Conservation (phyloP, 345 rosid species). For the Hibiscus trionum region DNA sequence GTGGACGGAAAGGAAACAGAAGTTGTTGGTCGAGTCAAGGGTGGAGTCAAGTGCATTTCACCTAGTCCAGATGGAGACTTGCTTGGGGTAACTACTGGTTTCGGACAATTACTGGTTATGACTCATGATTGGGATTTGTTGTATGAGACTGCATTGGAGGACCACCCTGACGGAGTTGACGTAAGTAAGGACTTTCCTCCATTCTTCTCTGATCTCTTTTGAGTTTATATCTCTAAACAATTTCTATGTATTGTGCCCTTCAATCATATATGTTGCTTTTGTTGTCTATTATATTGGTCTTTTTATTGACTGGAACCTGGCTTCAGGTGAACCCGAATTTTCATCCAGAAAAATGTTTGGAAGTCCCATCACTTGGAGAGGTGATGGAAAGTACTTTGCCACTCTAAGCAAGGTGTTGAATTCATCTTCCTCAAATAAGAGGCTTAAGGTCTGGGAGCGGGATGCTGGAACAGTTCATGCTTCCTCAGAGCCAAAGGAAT, state of each 20-base stretch:
- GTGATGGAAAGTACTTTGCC: conserved; percentile 87
- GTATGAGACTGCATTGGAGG: conserved; percentile 62
- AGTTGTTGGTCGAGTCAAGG: conserved; percentile 76
- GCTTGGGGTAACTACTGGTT: conserved; percentile 58
- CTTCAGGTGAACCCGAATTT: conserved; percentile 37
- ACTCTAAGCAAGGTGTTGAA: conserved; percentile 38
- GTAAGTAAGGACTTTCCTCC: conserved; percentile 70
- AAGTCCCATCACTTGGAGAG: conserved; percentile 75
- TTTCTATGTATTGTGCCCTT: neutral
- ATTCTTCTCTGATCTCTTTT: conserved; percentile 11
- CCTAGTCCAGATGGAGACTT: conserved; percentile 90
- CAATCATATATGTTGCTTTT: neutral
- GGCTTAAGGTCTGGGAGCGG: conserved; percentile 86
- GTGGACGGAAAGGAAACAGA: conserved; percentile 58
- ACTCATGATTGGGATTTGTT: conserved; percentile 94
- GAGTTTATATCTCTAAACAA: neutral
- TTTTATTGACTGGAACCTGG: conserved; percentile 8
- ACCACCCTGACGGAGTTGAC: conserved; percentile 54
- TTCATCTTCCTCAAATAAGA: conserved; percentile 38
- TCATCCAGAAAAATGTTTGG: conserved; percentile 25
- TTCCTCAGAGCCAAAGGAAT: conserved; percentile 57
- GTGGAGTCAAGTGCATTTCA: conserved; percentile 72
- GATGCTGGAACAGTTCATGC: conserved; percentile 72
- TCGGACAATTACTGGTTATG: conserved; percentile 82
- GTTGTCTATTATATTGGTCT: neutral